Percentiles rank a stretch among this genome's conserved stretches.
These are phyloP conservation scores for Sonneratia alba DNA, from an alignment of 345 rosid species.

Conservation along the genomic window DNA sequence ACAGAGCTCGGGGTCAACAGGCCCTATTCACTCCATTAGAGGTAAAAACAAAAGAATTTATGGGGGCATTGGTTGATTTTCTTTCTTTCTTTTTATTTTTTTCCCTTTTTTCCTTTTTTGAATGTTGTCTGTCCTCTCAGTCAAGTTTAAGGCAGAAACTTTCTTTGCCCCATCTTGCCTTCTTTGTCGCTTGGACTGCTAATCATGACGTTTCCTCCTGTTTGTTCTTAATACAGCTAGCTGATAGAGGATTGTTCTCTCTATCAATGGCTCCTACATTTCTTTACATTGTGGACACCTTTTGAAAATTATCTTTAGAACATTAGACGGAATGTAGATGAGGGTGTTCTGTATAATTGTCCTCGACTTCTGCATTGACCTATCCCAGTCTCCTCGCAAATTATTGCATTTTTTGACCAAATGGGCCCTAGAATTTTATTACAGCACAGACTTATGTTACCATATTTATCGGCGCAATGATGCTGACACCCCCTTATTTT, in stretches of 20 bases:
- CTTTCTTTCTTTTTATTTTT: background rate
- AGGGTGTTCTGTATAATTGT: background rate
- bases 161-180: background rate
- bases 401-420: background rate
- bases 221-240: background rate
- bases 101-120: too few species aligned
- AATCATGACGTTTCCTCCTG: too few species aligned
- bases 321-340: background rate
- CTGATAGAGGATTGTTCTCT: background rate
- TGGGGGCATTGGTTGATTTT: background rate
- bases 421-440: too few species aligned
- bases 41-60: constrained; percentile 24
- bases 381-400: background rate
- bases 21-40: constrained; percentile 57
- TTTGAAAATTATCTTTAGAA: background rate
- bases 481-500: too few species aligned
- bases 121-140: too few species aligned
- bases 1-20: constrained; percentile 39
- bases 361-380: background rate
- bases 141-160: background rate
- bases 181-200: background rate
- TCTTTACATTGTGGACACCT: background rate
- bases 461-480: too few species aligned
- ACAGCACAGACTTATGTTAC: too few species aligned
- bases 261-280: background rate